Base-by-base conservation (phyloP, 352 stramenopile genomes). In the Phytophthora macrochlamydospora region DNA sequence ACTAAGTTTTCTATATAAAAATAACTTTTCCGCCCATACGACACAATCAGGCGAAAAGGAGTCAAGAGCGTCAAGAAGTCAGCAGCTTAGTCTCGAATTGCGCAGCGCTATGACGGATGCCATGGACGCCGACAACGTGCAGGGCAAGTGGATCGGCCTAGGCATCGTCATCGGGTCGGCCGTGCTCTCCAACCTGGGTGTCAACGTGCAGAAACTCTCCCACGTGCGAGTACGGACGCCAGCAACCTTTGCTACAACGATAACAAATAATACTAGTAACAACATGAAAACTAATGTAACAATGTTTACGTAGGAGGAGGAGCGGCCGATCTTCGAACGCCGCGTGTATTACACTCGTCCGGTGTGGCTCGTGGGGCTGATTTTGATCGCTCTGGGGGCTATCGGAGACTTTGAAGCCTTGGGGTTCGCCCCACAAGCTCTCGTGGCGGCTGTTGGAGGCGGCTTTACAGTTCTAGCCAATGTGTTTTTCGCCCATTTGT, bases 401-500 rank as follows among this genome's bases (percentile, higher is more conserved):
- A 77, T 97, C 7, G 87, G 87, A 5, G 90, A 97, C 79, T 95
- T 97, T 78, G 87, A 91, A 63, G 88, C 90, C 42, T 75, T 97
- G 48, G 88, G 83, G 1, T 96, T 97, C 63, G 90, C 89, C 11
- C 87, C 90, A 8, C 90, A 97, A 62, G 80, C 85, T 33, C 81
- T 97, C 1, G 89, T 96, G 24, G 89, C 90, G 37, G 87, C 90
- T 0, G 89, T 96, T 7, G 90, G 90, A 4, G 87, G 87, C 12
- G 87, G 89, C 43, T 94, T 89, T 61, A 97, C 90, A 0, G 85
- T 97, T 42, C 74, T 97, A 7, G 87, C 87, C 38, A 97, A 97
- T 55, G 87, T 96, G 3, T 93, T 96, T 57, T 97, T 97, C 56
- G 89, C 87, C 8, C 85, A 95, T 51, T 54, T 92, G 57, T 93